Conservation (phyloP, 179 eudicot species). For the Amaranthus tricolor region DNA sequence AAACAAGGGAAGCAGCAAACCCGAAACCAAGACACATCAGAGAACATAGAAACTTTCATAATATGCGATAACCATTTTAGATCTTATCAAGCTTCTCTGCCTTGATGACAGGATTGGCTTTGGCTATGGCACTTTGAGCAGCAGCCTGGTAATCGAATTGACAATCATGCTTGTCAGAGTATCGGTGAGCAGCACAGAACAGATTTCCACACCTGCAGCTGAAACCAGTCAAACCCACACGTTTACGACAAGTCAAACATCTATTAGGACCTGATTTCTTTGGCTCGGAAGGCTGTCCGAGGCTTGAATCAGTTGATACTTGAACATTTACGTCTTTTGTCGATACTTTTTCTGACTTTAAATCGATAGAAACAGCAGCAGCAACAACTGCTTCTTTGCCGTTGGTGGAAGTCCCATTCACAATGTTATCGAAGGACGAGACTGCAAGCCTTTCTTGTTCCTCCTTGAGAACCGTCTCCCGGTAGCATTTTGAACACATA, state of each 20-base stretch:
- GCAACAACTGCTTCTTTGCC: constrained; percentile 30
- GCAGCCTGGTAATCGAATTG: constrained; percentile 58
- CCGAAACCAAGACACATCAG: constrained; percentile 17
- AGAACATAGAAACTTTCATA: neutral
- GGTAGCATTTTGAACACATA: constrained; percentile 90
- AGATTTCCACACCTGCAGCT: constrained; percentile 63
- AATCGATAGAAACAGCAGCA: constrained; percentile 19
- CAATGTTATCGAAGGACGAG: constrained; percentile 54
- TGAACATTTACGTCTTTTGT: constrained; percentile 19
- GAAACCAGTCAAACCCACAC: constrained; percentile 74
- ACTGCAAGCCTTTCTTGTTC: constrained; percentile 62
- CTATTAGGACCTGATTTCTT: constrained; percentile 58
- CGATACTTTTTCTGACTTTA: constrained; percentile 28
- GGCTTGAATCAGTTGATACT: constrained; percentile 23
- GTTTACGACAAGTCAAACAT: constrained; percentile 59
- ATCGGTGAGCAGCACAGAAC: constrained; percentile 66
- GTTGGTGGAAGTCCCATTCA: constrained; percentile 48
- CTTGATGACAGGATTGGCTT: constrained; percentile 68
- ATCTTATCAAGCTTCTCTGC: constrained; percentile 79
- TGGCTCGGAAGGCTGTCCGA: constrained; percentile 23
- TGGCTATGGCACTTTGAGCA: constrained; percentile 59
- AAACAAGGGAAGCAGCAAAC: constrained; percentile 24
- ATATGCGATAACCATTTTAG: constrained; percentile 25
- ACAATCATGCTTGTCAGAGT: constrained; percentile 79
- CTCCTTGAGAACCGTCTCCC: constrained; percentile 52